Evolutionary conservation across 495 filamentous ascomycete species (phyloP), one percentile per base, ranked within the genome.

Genomic region (Opeltia flavorubescens): DNA sequence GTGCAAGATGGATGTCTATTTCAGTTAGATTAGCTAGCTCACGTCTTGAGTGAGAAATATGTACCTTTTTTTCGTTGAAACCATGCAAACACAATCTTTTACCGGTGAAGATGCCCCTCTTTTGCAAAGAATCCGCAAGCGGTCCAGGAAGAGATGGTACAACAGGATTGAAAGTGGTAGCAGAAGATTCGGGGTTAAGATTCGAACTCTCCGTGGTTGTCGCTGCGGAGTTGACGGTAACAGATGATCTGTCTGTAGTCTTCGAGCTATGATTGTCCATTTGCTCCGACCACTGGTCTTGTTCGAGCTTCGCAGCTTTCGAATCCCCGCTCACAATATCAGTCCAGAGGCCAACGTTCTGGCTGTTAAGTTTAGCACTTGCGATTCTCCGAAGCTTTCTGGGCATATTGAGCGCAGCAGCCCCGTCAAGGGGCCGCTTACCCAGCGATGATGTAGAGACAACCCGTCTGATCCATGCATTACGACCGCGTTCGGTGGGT

Each of bases 271-370:
- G 5, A 23, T 5, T 17, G 3, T 7, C 17, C 21, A 13, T 6
- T 25, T 41, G 38, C 15, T 53, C 50, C 30, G 57, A 50, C 45
- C 28, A 59, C 9, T 48, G 46, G 46, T 20, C 43, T 35, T 36
- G 25, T 8, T 26, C 51, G 8, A n/a, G 17, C 2, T 38, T 43
- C 40, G 50, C 52, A 29, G 23, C 25, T 27, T 64, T 60, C 36
- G 69, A 64, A 2, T 65, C 71, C 3, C 59, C 65, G 44, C 75
- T 80, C 9, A 93, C 75, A 50, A 98, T 93, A 51, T 91, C 85
- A 11, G 79, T 78, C 91, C 89, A 96, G 1, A 96, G 72, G 29
- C 76, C 76, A 53, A 85, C 76, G 55, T 80, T 88, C 53, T 94
- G 86, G 47, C 73, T 82, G 40, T 70, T 76, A 12, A 95, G 63